Percentiles rank a stretch among this genome's conserved stretches.
Evolutionary conservation across 306 rosid genomes (phyloP).

Genomic region (Acacia crassicarpa): DNA sequence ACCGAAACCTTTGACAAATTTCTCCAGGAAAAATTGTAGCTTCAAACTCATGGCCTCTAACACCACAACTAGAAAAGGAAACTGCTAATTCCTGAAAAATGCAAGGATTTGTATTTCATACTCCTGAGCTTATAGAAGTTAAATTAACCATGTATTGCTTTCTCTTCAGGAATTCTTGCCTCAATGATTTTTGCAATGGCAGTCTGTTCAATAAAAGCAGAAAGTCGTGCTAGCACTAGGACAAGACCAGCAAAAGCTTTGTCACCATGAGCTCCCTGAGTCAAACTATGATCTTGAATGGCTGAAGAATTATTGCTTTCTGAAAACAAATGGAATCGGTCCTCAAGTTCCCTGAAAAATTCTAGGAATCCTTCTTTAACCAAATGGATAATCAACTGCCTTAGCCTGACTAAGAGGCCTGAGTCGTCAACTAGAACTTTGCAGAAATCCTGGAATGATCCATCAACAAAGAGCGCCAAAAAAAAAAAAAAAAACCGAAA

Average conservation of each 20-base stretch:
- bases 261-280: constrained; percentile 64
- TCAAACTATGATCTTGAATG: constrained; percentile 55
- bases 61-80: constrained; percentile 85
- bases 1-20: constrained; percentile 73
- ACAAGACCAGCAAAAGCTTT: constrained; percentile 78
- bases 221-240: constrained; percentile 84
- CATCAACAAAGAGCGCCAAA: neutral
- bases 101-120: constrained; percentile 35
- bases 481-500: neutral
- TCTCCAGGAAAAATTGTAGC: constrained; percentile 90
- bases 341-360: constrained; percentile 76
- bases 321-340: constrained; percentile 61
- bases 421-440: constrained; percentile 68
- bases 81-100: constrained; percentile 77
- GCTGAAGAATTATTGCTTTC: constrained; percentile 61
- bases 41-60: constrained; percentile 72
- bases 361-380: constrained; percentile 96
- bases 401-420: constrained; percentile 58
- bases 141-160: constrained; percentile 28
- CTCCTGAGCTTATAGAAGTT: constrained; percentile 23
- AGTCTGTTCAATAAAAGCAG: constrained; percentile 83
- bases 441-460: constrained; percentile 66
- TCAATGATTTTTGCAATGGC: constrained; percentile 86
- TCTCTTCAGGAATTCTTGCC: constrained; percentile 54
- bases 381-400: constrained; percentile 65